Evolutionary conservation across 306 rosid species (phyloP), one percentile per base, ranked within the genome.

Genomic region (Gynostemma pentaphyllum): DNA sequence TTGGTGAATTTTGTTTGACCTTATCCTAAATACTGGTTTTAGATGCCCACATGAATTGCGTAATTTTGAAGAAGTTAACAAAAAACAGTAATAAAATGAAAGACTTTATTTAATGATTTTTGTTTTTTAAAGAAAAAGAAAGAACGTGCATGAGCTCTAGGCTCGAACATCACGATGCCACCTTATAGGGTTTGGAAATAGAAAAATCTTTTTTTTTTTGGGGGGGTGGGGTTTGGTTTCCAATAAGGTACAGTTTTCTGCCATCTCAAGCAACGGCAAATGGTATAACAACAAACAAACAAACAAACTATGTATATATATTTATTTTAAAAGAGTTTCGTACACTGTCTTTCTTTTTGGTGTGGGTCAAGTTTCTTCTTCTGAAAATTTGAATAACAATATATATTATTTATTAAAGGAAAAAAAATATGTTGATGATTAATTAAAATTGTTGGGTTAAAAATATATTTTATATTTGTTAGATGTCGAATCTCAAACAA

Each of bases 401-500:
- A 21, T 48, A 10, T 46, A 46, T 9, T n/a, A n/a, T n/a, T n/a
- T n/a, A n/a, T n/a, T n/a, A n/a, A n/a, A n/a, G 22, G 0, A 45
- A 45, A 42, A 45, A 45, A 45, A n/a, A n/a, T 18, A 5, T 15
- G 7, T 45, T 12, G 1, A 16, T 0, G 4, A 4, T 9, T 32
- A 39, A 36, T 39, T 32, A 57, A n/a, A 1, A 15, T 36, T 8
- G 21, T 40, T 3, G 24, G 6, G 18, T 19, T 5, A 18, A 6
- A 5, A 45, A 27, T 16, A 54, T 5, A 2, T 0, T n/a, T 27
- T 3, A 2, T 29, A 15, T 47, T 24, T 44, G 34, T n/a, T 34
- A 94, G 99, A 76, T 84, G 23, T 1, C 72, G 60, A 86, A 80
- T 66, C 81, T 94, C 1, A 88, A 78, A 61, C 90, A 82, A 8